Conservation (phyloP, 352 stramenopile species). For the Phytophthora constricta region DNA sequence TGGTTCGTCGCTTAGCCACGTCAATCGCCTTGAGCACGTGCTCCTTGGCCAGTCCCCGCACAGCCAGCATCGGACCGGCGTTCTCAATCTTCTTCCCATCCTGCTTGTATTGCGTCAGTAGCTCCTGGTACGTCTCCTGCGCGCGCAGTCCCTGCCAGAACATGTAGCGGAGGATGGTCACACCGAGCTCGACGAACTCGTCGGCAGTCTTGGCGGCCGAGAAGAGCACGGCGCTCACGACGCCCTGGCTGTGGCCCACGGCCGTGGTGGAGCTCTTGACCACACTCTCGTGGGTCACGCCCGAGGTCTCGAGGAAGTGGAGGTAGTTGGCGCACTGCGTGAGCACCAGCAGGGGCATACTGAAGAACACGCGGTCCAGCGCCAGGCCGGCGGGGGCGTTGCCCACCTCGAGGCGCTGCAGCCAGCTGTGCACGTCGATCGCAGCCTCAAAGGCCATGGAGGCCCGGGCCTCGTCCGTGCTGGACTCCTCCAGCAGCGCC, state of each 20-base stretch:
- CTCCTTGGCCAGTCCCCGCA: slow-evolving; percentile 60
- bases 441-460: slow-evolving; percentile 59
- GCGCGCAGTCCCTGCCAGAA: slow-evolving; percentile 84
- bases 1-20: slow-evolving; percentile 52
- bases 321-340: slow-evolving; percentile 85
- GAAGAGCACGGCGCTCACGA: slow-evolving; percentile 77
- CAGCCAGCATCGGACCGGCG: slow-evolving; percentile 76
- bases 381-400: slow-evolving; percentile 16
- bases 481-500: slow-evolving; percentile 63
- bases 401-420: slow-evolving; percentile 38
- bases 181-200: slow-evolving; percentile 54
- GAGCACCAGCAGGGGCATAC: slow-evolving; percentile 80
- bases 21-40: slow-evolving; percentile 66
- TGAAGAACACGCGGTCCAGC: slow-evolving; percentile 62
- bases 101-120: slow-evolving; percentile 38
- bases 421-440: slow-evolving; percentile 66
- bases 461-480: slow-evolving; percentile 33
- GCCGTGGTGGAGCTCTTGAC: slow-evolving; percentile 49
- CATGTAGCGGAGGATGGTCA: slow-evolving; percentile 74
- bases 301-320: slow-evolving; percentile 59
- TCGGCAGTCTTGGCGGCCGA: slow-evolving; percentile 56
- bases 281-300: slow-evolving; percentile 66
- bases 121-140: slow-evolving; percentile 57
- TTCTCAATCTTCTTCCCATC: slow-evolving; percentile 36
- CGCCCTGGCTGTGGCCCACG: slow-evolving; percentile 82